Conservation (phyloP, 805 yeast genomes). For the Metschnikowia continentalis region DNA sequence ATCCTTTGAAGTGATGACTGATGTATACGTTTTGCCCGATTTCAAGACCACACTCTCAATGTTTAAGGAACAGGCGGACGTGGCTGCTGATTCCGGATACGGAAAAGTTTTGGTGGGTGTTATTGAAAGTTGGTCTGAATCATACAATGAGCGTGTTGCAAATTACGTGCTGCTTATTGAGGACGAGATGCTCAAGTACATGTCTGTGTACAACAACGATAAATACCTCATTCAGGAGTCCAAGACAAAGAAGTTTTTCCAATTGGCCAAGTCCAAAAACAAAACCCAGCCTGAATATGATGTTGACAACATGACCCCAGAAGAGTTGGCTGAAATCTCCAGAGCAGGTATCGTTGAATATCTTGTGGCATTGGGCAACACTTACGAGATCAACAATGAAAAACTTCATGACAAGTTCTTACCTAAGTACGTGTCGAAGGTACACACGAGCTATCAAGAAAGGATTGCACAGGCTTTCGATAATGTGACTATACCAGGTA, state of each 20-base stretch:
- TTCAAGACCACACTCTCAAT: constrained; percentile 75
- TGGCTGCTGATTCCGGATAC: constrained; percentile 80
- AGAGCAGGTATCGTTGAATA: constrained; percentile 76
- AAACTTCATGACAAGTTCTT: constrained; percentile 63
- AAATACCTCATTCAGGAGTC: constrained; percentile 41
- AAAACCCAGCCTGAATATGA: constrained; percentile 20
- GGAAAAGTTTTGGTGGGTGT: constrained; percentile 77
- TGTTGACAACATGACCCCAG: constrained; percentile 38
- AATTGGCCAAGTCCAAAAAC: constrained; percentile 21
- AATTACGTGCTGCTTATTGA: constrained; percentile 58
- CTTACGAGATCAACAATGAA: constrained; percentile 72
- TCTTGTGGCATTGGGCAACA: constrained; percentile 77
- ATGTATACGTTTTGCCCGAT: constrained; percentile 63
- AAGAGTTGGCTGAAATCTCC: constrained; percentile 34
- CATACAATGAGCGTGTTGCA: constrained; percentile 57
- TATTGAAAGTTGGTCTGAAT: constrained; percentile 60
- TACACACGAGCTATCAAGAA: constrained; percentile 42
- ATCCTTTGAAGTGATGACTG: constrained; percentile 36
- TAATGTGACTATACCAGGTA: constrained; percentile 53
- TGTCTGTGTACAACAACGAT: constrained; percentile 40
- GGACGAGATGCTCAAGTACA: constrained; percentile 37
- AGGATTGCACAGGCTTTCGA: constrained; percentile 34
- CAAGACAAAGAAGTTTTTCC: constrained; percentile 31
- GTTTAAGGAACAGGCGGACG: constrained; percentile 86
- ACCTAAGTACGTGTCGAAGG: constrained; percentile 56